Evolutionary conservation across 345 rosid species (phyloP).

Genomic region (Litchi chinensis): DNA sequence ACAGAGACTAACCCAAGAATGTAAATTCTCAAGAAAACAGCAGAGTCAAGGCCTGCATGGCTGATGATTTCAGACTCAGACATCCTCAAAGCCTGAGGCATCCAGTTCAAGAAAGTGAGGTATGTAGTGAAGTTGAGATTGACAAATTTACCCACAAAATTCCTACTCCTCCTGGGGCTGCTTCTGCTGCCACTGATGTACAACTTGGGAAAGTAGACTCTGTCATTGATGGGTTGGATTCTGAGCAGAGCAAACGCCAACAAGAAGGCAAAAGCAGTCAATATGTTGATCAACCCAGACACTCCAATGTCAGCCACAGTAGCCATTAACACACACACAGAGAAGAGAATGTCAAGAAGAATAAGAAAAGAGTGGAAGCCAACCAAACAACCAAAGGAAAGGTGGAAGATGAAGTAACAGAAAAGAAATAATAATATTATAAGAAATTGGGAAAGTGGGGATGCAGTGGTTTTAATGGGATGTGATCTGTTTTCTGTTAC

Average conservation of each 20-base stretch:
- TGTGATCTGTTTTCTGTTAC: not conserved
- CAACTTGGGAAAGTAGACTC: slow-evolving; percentile 94
- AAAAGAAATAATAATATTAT: not conserved
- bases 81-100: slow-evolving; percentile 97
- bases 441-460: not conserved
- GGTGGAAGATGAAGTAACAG: slow-evolving; percentile 8
- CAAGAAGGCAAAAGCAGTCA: slow-evolving; percentile 72
- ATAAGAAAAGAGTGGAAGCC: not conserved
- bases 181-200: slow-evolving; percentile 62
- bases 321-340: slow-evolving; percentile 54
- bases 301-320: slow-evolving; percentile 85
- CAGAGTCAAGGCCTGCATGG: slow-evolving; percentile 98
- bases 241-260: slow-evolving; percentile 89
- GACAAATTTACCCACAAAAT: slow-evolving; percentile 73
- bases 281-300: slow-evolving; percentile 76
- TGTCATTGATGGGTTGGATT: slow-evolving; percentile 89
- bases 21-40: slow-evolving; percentile 86
- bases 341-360: not conserved
- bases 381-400: not conserved
- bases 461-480: not conserved
- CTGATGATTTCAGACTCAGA: slow-evolving; percentile 69
- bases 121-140: slow-evolving; percentile 77
- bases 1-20: slow-evolving; percentile 69
- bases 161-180: slow-evolving; percentile 67
- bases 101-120: slow-evolving; percentile 91